A percentile compares a stretch with the other conserved stretches of the same genome.
These are phyloP conservation scores for Coniferiporia weirii DNA, from an alignment of 1,284 basidiomycete genomes.

Conservation along the genomic window DNA sequence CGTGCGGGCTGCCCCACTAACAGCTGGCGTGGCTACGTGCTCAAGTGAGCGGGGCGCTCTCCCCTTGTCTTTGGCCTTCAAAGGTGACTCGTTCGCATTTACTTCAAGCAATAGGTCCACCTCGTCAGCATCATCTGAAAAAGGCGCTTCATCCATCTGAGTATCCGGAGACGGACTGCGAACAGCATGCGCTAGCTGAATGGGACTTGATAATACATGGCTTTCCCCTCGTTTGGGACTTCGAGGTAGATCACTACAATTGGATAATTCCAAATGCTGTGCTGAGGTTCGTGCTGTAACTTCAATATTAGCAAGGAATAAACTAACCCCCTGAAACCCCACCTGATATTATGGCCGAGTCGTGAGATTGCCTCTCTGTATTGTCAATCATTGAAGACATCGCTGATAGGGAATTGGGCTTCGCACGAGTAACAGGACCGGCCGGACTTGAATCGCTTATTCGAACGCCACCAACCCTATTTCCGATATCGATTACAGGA, in stretches of 20 bases:
- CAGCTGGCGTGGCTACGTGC: not conserved
- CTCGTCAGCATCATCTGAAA: slow-evolving; percentile 4
- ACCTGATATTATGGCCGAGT: not conserved
- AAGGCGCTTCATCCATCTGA: not conserved
- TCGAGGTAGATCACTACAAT: no score
- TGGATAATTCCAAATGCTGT: no score
- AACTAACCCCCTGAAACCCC: no score
- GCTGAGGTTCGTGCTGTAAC: no score
- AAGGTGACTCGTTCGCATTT: not conserved
- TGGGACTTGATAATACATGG: not conserved
- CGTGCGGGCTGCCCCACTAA: not conserved
- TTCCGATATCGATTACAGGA: not conserved
- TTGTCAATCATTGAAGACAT: not conserved
- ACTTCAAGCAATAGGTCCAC: not conserved
- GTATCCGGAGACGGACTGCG: not conserved
- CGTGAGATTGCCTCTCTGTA: not conserved
- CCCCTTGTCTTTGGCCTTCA: not conserved
- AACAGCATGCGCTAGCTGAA: not conserved
- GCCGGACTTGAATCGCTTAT: not conserved
- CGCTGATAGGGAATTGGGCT: not conserved
- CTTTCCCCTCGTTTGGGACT: no score
- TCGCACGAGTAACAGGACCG: not conserved
- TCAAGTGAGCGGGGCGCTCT: not conserved
- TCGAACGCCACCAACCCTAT: not conserved
- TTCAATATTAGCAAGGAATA: no score